These are phyloP conservation scores for Lachnellula hyalina DNA, from an alignment of 2,329 filamentous ascomycete species.

Conservation along the genomic window DNA sequence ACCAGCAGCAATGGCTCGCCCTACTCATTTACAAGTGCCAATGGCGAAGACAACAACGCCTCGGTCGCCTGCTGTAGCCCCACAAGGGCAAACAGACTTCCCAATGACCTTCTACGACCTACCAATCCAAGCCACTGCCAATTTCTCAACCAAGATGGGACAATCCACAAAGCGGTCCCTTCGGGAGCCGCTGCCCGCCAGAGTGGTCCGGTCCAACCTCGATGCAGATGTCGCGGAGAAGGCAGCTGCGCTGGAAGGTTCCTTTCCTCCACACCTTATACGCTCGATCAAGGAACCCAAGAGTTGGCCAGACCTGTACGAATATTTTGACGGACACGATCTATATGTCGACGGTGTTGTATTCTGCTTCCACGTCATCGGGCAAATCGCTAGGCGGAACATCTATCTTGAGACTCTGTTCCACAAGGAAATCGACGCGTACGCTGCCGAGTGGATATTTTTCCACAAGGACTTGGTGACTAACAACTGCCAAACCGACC, in stretches of 20 bases:
- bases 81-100: neutral
- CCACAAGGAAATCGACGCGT: slow-evolving; percentile 12
- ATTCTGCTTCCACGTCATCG: slow-evolving; percentile 30
- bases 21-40: no score
- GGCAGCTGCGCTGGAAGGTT: slow-evolving; percentile 2
- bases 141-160: slow-evolving; percentile 20
- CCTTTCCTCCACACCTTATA: slow-evolving; percentile 12
- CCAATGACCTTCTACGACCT: slow-evolving; percentile 9
- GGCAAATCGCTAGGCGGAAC: slow-evolving; percentile 16
- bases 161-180: slow-evolving; percentile 8
- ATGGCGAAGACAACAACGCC: no score
- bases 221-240: slow-evolving; percentile 8
- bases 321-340: slow-evolving; percentile 32
- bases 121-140: slow-evolving; percentile 8
- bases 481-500: neutral
- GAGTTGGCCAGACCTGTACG: slow-evolving; percentile 25
- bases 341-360: slow-evolving; percentile 24
- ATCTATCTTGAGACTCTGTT: neutral
- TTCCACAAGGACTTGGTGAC: slow-evolving; percentile 2
- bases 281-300: slow-evolving; percentile 7
- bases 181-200: neutral
- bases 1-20: neutral
- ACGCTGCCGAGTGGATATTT: slow-evolving; percentile 15
- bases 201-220: slow-evolving; percentile 11
- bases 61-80: no score